A percentile compares a stretch with the other conserved stretches of the same genome.
phyloP scores from a whole-genome alignment of 495 filamentous ascomycete genomes.

The Penicillium samsonianum region DNA sequence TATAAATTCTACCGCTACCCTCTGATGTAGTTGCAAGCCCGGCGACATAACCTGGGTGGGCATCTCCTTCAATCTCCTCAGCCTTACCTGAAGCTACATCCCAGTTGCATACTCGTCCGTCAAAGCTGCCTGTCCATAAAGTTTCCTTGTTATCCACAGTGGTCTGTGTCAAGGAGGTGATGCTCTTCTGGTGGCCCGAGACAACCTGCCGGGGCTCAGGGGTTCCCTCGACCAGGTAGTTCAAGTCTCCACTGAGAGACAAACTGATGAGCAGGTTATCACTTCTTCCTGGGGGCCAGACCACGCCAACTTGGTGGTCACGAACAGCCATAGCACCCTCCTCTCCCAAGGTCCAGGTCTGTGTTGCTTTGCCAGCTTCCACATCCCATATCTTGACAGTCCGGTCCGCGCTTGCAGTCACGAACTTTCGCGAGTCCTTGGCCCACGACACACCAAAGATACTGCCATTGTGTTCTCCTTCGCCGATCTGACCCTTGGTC shows the following conservation, averaged over 20 bases:
- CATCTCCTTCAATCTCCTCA: slow-evolving; percentile 69
- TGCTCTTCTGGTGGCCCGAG: slow-evolving; percentile 90
- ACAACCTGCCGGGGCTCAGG: slow-evolving; percentile 69
- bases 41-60: slow-evolving; percentile 79
- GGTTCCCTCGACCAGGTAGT: slow-evolving; percentile 75
- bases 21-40: slow-evolving; percentile 63
- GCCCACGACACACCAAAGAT: slow-evolving; percentile 92
- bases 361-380: slow-evolving; percentile 70
- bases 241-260: slow-evolving; percentile 84
- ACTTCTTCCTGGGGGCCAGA: slow-evolving; percentile 80
- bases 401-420: slow-evolving; percentile 89
- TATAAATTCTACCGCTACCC: slow-evolving; percentile 65
- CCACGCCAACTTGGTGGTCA: slow-evolving; percentile 92
- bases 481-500: slow-evolving; percentile 70
- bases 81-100: slow-evolving; percentile 67
- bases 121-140: slow-evolving; percentile 86
- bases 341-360: slow-evolving; percentile 86
- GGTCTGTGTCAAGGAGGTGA: slow-evolving; percentile 69
- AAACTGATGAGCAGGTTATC: slow-evolving; percentile 89
- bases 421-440: slow-evolving; percentile 83
- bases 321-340: slow-evolving; percentile 71
- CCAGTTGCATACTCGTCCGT: slow-evolving; percentile 84
- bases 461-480: slow-evolving; percentile 84
- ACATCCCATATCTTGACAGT: slow-evolving; percentile 75
- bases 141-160: slow-evolving; percentile 50